Conservation (phyloP, 805 yeast species). For the Candida hungchunana region DNA sequence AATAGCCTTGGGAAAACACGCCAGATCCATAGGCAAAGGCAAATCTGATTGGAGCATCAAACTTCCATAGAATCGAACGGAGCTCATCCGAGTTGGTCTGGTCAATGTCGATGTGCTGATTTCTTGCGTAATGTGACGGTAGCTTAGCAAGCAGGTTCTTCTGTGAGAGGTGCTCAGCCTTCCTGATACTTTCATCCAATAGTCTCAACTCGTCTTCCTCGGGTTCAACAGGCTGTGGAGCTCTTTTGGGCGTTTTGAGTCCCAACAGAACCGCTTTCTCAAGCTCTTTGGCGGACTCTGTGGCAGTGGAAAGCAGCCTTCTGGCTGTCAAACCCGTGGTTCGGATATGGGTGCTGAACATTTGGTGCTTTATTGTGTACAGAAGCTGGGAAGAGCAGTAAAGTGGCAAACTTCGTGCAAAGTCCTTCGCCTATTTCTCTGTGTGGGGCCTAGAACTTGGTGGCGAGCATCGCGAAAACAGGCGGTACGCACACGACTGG, state of each 20-base stretch:
- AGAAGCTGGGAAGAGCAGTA: too few relatives aligned
- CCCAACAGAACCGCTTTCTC: slow-evolving; percentile 24
- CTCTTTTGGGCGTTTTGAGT: not conserved
- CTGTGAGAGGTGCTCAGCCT: slow-evolving; percentile 22
- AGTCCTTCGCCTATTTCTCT: too few relatives aligned
- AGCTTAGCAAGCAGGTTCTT: too few relatives aligned
- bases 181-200: slow-evolving; percentile 25
- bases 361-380: slow-evolving; percentile 1
- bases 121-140: slow-evolving; percentile 55
- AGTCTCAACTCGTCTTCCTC: slow-evolving; percentile 11
- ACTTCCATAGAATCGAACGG: slow-evolving; percentile 46
- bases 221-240: not conserved
- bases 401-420: too few relatives aligned
- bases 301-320: slow-evolving; percentile 18
- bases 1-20: slow-evolving; percentile 73
- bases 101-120: slow-evolving; percentile 50
- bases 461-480: too few relatives aligned
- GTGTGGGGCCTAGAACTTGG: too few relatives aligned
- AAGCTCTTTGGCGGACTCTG: slow-evolving; percentile 23
- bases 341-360: not conserved
- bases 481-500: too few relatives aligned
- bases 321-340: slow-evolving; percentile 2
- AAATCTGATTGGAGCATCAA: slow-evolving; percentile 68
- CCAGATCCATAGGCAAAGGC: slow-evolving; percentile 96
- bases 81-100: slow-evolving; percentile 39